Evolutionary conservation across 306 rosid genomes (phyloP).

Genomic region (Vigna radiata): DNA sequence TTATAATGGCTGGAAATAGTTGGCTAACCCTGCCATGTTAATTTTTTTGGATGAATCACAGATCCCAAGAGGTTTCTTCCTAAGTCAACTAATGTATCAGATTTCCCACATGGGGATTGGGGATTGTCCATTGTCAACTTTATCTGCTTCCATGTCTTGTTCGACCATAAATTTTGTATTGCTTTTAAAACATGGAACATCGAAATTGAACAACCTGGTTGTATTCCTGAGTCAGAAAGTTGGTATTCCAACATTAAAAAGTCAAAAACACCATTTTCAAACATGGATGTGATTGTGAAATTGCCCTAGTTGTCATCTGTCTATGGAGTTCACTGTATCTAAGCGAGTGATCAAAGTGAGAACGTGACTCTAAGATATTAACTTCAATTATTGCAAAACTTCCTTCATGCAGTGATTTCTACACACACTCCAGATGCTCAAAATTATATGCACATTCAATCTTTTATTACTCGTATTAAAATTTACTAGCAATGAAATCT

Average conservation of each 20-base stretch:
- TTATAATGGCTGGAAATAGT: slow-evolving; percentile 46
- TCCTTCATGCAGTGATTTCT: not conserved
- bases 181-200: not conserved
- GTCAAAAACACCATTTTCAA: slow-evolving; percentile 47
- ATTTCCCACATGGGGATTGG: slow-evolving; percentile 59
- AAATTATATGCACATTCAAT: no score
- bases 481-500: not conserved
- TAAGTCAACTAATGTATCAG: slow-evolving; percentile 63
- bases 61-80: slow-evolving; percentile 69
- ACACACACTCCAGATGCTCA: no score
- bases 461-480: not conserved
- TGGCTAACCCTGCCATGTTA: slow-evolving; percentile 45
- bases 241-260: slow-evolving; percentile 36
- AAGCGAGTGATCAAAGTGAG: not conserved
- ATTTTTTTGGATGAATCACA: slow-evolving; percentile 39
- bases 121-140: slow-evolving; percentile 40
- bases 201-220: slow-evolving; percentile 33
- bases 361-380: slow-evolving; percentile 11
- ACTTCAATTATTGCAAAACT: slow-evolving; percentile 19
- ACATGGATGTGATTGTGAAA: slow-evolving; percentile 32
- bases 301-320: slow-evolving; percentile 42
- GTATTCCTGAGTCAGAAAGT: slow-evolving; percentile 47
- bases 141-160: slow-evolving; percentile 23
- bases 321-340: slow-evolving; percentile 40
- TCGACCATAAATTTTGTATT: slow-evolving; percentile 8